Conservation (phyloP, 305 asterid species). For the Solanum hybrid region DNA sequence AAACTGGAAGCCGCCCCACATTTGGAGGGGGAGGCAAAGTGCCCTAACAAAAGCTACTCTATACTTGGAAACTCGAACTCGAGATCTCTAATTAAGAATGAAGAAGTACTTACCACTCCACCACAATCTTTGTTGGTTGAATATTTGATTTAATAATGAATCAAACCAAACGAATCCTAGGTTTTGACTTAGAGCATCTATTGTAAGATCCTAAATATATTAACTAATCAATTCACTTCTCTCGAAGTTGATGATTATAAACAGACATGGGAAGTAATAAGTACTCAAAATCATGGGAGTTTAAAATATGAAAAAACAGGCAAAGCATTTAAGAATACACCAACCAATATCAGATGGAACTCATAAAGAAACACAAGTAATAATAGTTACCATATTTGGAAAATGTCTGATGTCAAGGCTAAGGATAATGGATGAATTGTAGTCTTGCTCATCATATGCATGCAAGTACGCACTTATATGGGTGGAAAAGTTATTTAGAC, state of each 20-base stretch:
- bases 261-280: not conserved
- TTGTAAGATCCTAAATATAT: not conserved
- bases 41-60: no score
- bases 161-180: not conserved
- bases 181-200: not conserved
- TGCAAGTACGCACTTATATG: no score
- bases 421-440: not conserved
- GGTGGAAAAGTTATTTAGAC: not conserved
- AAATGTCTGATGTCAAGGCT: not conserved
- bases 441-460: not conserved
- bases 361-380: not conserved
- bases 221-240: not conserved
- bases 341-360: not conserved
- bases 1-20: no score
- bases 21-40: no score
- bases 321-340: not conserved
- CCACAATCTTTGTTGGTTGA: no score
- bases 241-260: not conserved
- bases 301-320: not conserved
- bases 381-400: not conserved
- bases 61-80: accelerated
- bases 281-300: not conserved
- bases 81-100: no score
- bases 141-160: not conserved
- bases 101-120: no score